Conservation (phyloP, 768 basidiomycete genomes). For the Termitomyces eurrhizus region DNA sequence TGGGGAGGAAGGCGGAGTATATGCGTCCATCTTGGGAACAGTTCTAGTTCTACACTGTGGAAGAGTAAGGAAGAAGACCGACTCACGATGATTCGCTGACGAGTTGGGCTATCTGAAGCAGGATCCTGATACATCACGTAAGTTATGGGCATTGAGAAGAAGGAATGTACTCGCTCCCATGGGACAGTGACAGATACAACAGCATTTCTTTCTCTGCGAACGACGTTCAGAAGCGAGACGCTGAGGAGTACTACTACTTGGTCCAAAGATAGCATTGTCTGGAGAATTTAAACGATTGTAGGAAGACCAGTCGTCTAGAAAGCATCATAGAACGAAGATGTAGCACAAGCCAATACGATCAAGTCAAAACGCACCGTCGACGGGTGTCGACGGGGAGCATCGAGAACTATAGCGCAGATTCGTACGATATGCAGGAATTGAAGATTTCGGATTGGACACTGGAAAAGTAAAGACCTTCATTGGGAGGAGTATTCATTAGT, state of each 20-base stretch:
- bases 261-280: background rate
- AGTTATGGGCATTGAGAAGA: background rate
- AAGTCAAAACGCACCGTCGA: background rate
- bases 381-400: background rate
- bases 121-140: background rate
- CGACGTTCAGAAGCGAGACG: background rate
- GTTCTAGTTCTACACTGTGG: background rate
- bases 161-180: background rate
- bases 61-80: background rate
- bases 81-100: background rate
- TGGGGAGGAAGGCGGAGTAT: background rate
- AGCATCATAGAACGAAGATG: background rate
- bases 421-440: slow-evolving; percentile 3
- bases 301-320: background rate
- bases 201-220: background rate
- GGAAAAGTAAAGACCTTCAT: slow-evolving; percentile 13
- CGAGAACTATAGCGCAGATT: background rate
- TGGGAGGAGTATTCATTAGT: background rate
- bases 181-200: slow-evolving; percentile 3
- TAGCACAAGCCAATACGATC: background rate
- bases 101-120: background rate
- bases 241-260: background rate
- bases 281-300: background rate
- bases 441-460: background rate
- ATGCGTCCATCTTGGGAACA: background rate